These are phyloP conservation scores for Toxoplasma gondii DNA, from an alignment of 169 alveolate species.

Conservation along the genomic window DNA sequence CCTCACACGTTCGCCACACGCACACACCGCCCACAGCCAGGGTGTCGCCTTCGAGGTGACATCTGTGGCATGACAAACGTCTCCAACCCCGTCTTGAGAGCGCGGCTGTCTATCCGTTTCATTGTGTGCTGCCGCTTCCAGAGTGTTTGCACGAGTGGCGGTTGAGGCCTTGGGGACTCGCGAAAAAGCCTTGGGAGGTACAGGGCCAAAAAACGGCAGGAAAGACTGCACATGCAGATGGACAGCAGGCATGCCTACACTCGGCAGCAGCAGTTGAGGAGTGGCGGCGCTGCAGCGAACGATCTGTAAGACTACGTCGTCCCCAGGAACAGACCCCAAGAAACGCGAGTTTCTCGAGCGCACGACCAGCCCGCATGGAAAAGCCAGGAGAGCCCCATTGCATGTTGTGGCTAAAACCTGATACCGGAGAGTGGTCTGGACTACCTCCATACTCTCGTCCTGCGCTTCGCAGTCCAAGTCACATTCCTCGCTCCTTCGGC, in stretches of 20 bases:
- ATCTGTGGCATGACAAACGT: not conserved
- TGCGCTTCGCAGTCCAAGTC: not conserved
- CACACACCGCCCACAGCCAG: conserved; percentile 2
- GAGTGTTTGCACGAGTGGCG: not conserved
- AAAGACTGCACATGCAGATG: not conserved
- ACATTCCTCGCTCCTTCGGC: not conserved
- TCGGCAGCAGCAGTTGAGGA: not conserved
- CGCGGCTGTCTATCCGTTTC: not conserved
- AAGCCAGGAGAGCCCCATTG: not conserved
- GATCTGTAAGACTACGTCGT: not conserved
- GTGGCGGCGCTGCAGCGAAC: not conserved
- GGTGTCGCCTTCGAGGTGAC: not conserved
- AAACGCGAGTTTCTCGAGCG: not conserved
- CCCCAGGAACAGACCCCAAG: not conserved
- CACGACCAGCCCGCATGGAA: not conserved
- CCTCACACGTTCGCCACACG: not conserved
- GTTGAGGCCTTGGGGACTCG: not conserved
- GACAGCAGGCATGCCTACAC: not conserved
- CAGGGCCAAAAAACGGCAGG: not conserved
- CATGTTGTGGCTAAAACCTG: not conserved
- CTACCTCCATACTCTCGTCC: not conserved
- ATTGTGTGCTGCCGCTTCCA: not conserved
- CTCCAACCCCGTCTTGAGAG: not conserved
- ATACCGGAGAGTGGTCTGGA: not conserved
- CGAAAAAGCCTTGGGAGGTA: not conserved